Conservation (phyloP, 2,329 filamentous ascomycete species). For the Meredithiella fracta region DNA sequence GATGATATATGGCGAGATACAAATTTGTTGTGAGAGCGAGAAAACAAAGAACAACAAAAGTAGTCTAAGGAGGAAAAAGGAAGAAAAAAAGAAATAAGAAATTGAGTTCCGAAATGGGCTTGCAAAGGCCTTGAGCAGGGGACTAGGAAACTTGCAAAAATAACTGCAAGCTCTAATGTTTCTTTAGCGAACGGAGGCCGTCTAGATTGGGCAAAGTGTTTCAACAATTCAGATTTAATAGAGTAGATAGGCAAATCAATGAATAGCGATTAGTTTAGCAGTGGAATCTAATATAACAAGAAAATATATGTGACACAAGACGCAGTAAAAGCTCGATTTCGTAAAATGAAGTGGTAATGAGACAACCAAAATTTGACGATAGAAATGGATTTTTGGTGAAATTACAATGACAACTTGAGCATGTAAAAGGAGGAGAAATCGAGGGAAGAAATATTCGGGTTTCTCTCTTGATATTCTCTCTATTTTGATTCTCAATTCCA, state of each 20-base stretch:
- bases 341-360: background rate
- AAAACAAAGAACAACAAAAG: background rate
- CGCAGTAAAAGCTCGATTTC: background rate
- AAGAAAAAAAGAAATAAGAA: conserved; percentile 7
- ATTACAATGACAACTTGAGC: background rate
- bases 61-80: background rate
- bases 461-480: no score
- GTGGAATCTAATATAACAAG: background rate
- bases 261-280: background rate
- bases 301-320: background rate
- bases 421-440: background rate
- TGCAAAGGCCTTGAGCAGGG: background rate
- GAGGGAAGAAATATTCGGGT: background rate
- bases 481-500: no score
- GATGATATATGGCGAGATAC: conserved; percentile 2
- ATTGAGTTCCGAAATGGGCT: conserved; percentile 1
- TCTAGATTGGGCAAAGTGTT: background rate
- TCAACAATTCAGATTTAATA: no score
- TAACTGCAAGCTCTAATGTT: conserved; percentile 7
- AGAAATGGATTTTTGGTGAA: background rate
- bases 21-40: background rate
- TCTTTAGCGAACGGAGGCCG: background rate
- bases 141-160: conserved; percentile 4
- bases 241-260: no score
- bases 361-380: background rate